These are phyloP conservation scores for Aulographum hederae DNA, from an alignment of 2,329 filamentous ascomycete species.

Conservation along the genomic window DNA sequence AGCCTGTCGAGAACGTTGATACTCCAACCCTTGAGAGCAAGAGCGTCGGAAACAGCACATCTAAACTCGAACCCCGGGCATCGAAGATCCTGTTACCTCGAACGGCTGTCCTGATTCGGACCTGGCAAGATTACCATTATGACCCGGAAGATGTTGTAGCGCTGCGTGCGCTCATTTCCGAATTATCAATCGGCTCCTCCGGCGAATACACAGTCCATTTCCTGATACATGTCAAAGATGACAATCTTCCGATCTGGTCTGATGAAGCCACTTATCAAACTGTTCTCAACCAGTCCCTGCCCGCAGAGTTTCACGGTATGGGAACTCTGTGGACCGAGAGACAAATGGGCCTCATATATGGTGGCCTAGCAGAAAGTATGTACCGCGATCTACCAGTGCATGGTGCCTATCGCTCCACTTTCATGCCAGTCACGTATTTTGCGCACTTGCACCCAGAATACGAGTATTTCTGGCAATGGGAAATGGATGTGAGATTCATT, in stretches of 20 bases:
- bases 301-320: constrained; percentile 31
- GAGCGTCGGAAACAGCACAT: background rate
- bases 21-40: background rate
- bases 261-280: constrained; percentile 55
- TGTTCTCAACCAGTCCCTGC: constrained; percentile 33
- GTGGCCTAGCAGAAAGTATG: constrained; percentile 28
- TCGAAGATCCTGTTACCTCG: constrained; percentile 26
- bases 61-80: constrained; percentile 2
- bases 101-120: constrained; percentile 65
- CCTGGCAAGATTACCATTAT: constrained; percentile 68
- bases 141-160: constrained; percentile 66
- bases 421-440: constrained; percentile 92
- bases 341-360: constrained; percentile 36
- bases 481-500: constrained; percentile 82
- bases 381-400: constrained; percentile 47
- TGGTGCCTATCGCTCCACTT: constrained; percentile 53
- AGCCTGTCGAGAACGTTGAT: background rate
- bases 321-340: constrained; percentile 33
- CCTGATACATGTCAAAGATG: constrained; percentile 67
- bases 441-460: constrained; percentile 77
- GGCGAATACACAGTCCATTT: constrained; percentile 74
- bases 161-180: constrained; percentile 62
- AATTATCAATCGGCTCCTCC: constrained; percentile 59
- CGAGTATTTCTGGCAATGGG: constrained; percentile 88
- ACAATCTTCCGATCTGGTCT: constrained; percentile 63